Percentiles rank a stretch among this genome's conserved stretches.
phyloP scores from a whole-genome alignment of 768 basidiomycete species.

The Pleurotus eryngii region DNA sequence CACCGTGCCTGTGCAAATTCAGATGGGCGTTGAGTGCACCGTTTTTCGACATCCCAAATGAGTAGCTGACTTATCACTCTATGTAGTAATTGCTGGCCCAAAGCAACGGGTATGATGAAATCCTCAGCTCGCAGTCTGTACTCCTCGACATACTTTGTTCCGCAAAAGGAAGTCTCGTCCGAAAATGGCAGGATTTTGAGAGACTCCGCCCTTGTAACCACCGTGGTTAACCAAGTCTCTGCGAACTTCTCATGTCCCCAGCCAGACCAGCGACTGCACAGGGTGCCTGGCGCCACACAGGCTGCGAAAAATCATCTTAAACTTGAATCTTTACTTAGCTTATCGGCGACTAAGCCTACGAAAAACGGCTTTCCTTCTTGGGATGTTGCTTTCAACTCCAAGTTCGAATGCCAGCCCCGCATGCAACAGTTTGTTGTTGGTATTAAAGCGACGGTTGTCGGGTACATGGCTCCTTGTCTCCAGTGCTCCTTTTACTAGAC shows the following conservation, averaged over 20 bases:
- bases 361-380: not conserved
- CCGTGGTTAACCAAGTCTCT: not conserved
- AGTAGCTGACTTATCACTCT: not conserved
- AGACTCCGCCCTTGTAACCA: not conserved
- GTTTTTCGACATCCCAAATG: not conserved
- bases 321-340: not conserved
- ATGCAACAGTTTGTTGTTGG: slow-evolving; percentile 1
- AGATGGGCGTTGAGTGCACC: no score
- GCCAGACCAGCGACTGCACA: not conserved
- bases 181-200: slow-evolving; percentile 5
- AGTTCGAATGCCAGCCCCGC: not conserved
- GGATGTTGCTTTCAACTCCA: slow-evolving; percentile 6
- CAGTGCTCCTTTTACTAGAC: slow-evolving; percentile 7
- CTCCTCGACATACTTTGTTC: not conserved
- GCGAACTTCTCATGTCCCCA: not conserved
- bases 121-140: not conserved
- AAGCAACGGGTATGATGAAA: not conserved
- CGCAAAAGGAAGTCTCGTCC: slow-evolving; percentile 5
- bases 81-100: slow-evolving; percentile 2
- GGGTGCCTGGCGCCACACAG: not conserved
- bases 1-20: no score
- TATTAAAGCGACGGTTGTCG: slow-evolving; percentile 9
- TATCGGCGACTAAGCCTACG: not conserved
- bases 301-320: not conserved
- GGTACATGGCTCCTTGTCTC: not conserved